These are phyloP conservation scores for Fusarium liriodendri DNA, from an alignment of 2,329 filamentous ascomycete genomes.

Conservation along the genomic window DNA sequence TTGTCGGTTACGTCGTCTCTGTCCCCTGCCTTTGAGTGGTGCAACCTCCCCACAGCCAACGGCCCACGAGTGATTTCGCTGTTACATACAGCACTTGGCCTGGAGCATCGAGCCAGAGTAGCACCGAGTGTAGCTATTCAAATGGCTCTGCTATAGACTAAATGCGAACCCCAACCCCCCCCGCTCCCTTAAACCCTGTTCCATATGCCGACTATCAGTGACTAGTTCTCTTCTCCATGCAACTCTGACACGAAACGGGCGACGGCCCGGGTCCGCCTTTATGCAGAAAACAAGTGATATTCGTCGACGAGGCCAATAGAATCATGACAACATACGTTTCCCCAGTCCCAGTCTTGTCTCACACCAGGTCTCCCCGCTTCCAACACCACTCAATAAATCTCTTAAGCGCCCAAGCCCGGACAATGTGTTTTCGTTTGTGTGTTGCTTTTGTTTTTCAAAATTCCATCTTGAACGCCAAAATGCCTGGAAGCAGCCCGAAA, in stretches of 20 bases:
- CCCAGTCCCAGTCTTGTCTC: neutral
- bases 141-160: neutral
- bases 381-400: neutral
- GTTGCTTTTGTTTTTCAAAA: neutral
- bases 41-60: neutral
- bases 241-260: neutral
- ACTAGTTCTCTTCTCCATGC: neutral
- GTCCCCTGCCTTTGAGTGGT: neutral
- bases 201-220: neutral
- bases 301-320: neutral
- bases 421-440: neutral
- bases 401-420: neutral
- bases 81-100: neutral
- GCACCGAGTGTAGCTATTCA: neutral
- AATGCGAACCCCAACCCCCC: neutral
- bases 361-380: neutral
- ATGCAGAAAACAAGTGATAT: constrained; percentile 5
- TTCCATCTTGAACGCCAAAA: neutral
- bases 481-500: neutral
- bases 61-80: neutral
- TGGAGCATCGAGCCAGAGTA: neutral
- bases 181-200: neutral
- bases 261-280: neutral
- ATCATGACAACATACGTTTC: constrained; percentile 1
- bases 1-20: neutral